These are phyloP conservation scores for Pseudogymnoascus sp. DNA, from an alignment of 2,329 filamentous ascomycete species.

Conservation along the genomic window DNA sequence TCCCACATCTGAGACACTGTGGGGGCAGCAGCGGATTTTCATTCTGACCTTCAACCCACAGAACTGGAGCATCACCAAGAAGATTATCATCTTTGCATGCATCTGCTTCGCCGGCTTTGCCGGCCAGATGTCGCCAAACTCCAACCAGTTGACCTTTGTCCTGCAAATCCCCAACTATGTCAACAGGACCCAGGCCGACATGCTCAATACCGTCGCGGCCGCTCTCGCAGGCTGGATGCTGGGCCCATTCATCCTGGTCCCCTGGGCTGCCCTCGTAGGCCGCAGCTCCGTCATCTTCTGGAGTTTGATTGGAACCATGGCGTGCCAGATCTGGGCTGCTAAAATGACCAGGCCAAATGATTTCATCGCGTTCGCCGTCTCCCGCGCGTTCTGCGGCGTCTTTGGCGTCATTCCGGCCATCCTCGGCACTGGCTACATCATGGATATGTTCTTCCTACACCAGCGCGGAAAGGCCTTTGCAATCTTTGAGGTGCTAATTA, in stretches of 20 bases:
- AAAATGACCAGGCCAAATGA: conserved; percentile 30
- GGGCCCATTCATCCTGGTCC: conserved; percentile 34
- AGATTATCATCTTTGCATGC: conserved; percentile 28
- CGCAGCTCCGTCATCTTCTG: conserved; percentile 35
- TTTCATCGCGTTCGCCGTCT: conserved; percentile 33
- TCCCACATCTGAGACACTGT: not conserved
- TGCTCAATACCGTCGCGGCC: conserved; percentile 28
- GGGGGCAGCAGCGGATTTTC: not conserved
- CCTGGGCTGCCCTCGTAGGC: conserved; percentile 31
- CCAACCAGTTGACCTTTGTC: conserved; percentile 31
- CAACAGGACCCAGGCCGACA: conserved; percentile 19
- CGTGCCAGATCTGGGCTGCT: conserved; percentile 33
- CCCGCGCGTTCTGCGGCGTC: conserved; percentile 34
- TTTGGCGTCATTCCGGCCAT: conserved; percentile 34
- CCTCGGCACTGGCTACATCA: conserved; percentile 34
- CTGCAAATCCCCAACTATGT: conserved; percentile 32
- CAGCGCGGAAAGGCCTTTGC: conserved; percentile 36
- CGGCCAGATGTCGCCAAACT: conserved; percentile 30
- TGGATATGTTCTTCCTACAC: conserved; percentile 39
- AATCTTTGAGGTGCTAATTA: conserved; percentile 30
- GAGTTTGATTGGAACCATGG: conserved; percentile 31
- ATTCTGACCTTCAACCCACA: conserved; percentile 15
- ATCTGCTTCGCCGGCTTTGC: conserved; percentile 33
- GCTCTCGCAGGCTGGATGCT: conserved; percentile 34
- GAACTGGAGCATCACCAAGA: conserved; percentile 31